phyloP scores from a whole-genome alignment of 2,329 filamentous ascomycete genomes.

The Epichloe baconii region DNA sequence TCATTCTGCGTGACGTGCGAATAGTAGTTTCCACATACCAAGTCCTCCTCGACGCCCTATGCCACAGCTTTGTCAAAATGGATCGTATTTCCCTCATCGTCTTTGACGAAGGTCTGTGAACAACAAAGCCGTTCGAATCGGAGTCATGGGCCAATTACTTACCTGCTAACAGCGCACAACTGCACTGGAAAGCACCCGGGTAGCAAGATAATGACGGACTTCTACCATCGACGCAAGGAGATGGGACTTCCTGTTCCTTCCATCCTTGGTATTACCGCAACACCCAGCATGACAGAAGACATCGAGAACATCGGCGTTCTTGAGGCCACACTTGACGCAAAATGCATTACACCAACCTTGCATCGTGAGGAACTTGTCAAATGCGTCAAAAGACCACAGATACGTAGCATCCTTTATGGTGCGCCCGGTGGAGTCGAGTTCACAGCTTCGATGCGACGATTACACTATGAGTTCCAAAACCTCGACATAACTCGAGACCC shows the following conservation, averaged over 20 bases:
- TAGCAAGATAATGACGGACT: slow-evolving; percentile 57
- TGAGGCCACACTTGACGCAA: slow-evolving; percentile 57
- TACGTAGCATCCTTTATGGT: slow-evolving; percentile 27
- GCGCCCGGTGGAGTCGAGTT: slow-evolving; percentile 4
- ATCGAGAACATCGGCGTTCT: slow-evolving; percentile 43
- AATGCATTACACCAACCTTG: slow-evolving; percentile 53
- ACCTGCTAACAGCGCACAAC: slow-evolving; percentile 49
- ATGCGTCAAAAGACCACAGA: slow-evolving; percentile 52
- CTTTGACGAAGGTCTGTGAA: slow-evolving; percentile 62
- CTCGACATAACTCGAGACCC: slow-evolving; percentile 52
- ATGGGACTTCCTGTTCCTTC: slow-evolving; percentile 36
- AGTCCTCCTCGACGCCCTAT: slow-evolving; percentile 60
- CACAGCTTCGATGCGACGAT: slow-evolving; percentile 27
- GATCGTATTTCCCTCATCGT: slow-evolving; percentile 53
- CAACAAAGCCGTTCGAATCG: neutral
- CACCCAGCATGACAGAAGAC: slow-evolving; percentile 53
- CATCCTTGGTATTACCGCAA: slow-evolving; percentile 71
- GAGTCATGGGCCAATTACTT: neutral
- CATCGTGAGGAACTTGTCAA: slow-evolving; percentile 58
- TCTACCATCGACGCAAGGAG: slow-evolving; percentile 44
- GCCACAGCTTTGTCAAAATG: slow-evolving; percentile 60
- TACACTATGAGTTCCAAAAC: slow-evolving; percentile 26
- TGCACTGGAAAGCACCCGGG: slow-evolving; percentile 52
- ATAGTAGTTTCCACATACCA: slow-evolving; percentile 71
- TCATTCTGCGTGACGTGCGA: slow-evolving; percentile 46